Evolutionary conservation across 2,329 filamentous ascomycete genomes (phyloP).

Genomic region (Claviceps purpurea): DNA sequence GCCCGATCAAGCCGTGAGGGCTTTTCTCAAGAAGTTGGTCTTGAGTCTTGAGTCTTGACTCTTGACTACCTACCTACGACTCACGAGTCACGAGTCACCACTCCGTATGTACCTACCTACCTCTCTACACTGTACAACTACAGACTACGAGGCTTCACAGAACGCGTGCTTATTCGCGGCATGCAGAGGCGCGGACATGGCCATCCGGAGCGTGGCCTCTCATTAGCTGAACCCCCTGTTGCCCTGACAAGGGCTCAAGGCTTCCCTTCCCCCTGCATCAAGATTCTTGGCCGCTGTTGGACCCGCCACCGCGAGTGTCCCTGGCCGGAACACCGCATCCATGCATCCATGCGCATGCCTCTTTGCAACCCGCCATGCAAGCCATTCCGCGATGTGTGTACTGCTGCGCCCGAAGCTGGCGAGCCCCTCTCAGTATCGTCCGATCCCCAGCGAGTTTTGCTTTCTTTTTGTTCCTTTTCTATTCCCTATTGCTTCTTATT

Average conservation of each 20-base stretch:
- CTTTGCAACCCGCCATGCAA: neutral
- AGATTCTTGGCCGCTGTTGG: neutral
- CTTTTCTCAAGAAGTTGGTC: neutral
- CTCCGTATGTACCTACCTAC: no score
- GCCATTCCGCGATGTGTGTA: neutral
- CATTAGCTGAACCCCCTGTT: neutral
- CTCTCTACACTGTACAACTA: no score
- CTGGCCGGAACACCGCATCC: neutral
- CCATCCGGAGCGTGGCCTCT: neutral
- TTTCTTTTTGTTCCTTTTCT: neutral
- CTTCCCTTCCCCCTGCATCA: neutral
- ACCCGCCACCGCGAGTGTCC: slow-evolving; percentile 1
- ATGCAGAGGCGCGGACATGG: neutral
- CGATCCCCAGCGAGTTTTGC: neutral
- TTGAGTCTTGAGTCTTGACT: no score
- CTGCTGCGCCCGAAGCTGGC: neutral
- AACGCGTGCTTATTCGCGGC: neutral
- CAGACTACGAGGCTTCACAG: neutral
- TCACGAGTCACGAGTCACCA: neutral
- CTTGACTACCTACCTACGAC: neutral
- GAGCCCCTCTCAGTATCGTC: neutral
- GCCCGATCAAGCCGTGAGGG: no score
- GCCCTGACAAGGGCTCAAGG: neutral
- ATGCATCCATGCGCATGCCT: no score
- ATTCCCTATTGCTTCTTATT: neutral